Evolutionary conservation across 2,329 filamentous ascomycete genomes (phyloP), one percentile per base, ranked within the genome.

Genomic region (Ceratocystis destructans): DNA sequence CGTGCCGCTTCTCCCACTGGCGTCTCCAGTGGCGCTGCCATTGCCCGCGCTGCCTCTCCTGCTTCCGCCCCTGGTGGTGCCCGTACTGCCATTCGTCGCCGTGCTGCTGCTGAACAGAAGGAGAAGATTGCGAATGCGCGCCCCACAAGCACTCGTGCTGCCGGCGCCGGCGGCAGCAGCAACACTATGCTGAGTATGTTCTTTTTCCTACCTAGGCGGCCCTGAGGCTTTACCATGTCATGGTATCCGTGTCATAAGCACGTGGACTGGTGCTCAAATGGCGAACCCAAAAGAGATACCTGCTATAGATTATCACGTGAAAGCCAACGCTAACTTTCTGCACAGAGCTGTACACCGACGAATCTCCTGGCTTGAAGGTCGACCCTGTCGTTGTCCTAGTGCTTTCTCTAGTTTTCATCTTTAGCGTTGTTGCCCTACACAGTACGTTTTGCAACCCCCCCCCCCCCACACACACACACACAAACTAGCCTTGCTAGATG

Each of bases 341-440:
- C 69, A 55, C 69, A 91, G 88, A 85, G 78, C 87, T 99, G 57
- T 99, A 99, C 85, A 99, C 94, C 67, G 94, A 99, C 75, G 94
- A 99, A 81, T 96, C 90, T 70, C 94, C 94, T 68, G 94, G 94
- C 69, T 82, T 99, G 73, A 96, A 96, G 82, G 94, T 99, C 70
- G 94, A 99, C 77, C 94, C 94, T 25, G 94, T 99, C 68, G 92
- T 99, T 71, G 93, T 99, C 70, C 83, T 99, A 74, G 94, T 96
- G 71, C 83, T 99, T 72, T 96, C 90, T 74, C 85, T 99, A 73
- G 94, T 96, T 69, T 99, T 99, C 79, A 99, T 99, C 78, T 96
- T 99, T 81, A 94, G 89, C 74, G 94, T 99, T 74, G 94, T 99
- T 74, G 92, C 91, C 72, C 83, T 99, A 75, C 94, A 99, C 80